Evolutionary conservation across 768 basidiomycete species (phyloP), one percentile per base, ranked within the genome.

Genomic region (Leccinum subgranulosum): DNA sequence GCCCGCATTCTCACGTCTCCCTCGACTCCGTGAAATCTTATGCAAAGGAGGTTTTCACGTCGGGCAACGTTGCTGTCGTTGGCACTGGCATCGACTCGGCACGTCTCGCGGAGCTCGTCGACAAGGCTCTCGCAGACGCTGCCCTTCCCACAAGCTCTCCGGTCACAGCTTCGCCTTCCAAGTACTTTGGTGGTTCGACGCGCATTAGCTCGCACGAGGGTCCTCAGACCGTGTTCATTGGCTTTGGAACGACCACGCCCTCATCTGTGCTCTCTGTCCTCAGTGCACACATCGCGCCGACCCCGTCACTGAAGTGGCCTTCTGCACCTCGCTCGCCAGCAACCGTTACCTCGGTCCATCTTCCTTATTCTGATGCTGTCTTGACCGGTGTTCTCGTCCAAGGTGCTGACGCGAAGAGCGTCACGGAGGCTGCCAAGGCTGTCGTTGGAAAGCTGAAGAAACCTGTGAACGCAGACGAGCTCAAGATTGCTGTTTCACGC

Each of bases 351-450:
- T 74, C 87, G 11, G 84, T 97, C 53, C 83, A 91, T 68, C 78
- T 94, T 12, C 87, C 90, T 14, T 98, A 98, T 77, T 92, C 94
- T 15, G 96, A 98, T 69, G 95, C 94, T 4, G 79, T 88, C 7
- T 80, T 99, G 51, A 85, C 96, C 58, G 94, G 94, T 57, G 74
- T 97, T 56, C 74, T 92, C 53, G 77, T 98, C 34, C 85, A 90
- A 69, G 92, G 85, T 6, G 71, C 78, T 36, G 87, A 86, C 23
- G 69, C 80, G 2, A 77, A 79, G 46, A 82, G 77, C 53, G 86
- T 92, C 48, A 84, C 80, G 63, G 81, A 85, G 56, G 90, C 86
- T 21, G 84, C 81, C 17, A 84, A 84, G 73, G 78, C 77, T n/a
- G 86, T 86, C 29, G 84, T 90, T 28, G 76, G 82, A 55, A 86